Conservation (phyloP, 108 stramenopile species). For the Thalassiosira profunda region DNA sequence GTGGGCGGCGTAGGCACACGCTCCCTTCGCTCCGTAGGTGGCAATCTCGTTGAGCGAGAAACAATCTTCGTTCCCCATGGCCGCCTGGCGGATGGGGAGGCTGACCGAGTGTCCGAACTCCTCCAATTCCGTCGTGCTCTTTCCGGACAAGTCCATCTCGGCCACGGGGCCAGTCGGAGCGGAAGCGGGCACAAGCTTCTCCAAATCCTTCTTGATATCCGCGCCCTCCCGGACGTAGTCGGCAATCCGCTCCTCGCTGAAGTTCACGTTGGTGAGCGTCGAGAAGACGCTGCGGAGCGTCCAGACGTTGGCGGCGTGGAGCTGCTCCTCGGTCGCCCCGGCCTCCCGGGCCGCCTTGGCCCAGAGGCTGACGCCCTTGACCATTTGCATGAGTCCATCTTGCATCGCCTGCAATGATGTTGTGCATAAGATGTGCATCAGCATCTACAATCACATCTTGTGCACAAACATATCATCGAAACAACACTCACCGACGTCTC, state of each 20-base stretch:
- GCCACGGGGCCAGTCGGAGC: constrained; percentile 47
- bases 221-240: constrained; percentile 68
- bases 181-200: constrained; percentile 26
- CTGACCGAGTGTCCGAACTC: constrained; percentile 58
- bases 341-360: constrained; percentile 58
- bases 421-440: too few relatives aligned
- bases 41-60: constrained; percentile 76
- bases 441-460: too few relatives aligned
- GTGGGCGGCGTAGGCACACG: constrained; percentile 80
- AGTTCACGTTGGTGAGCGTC: constrained; percentile 90
- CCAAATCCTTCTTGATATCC: constrained; percentile 49
- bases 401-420: too few relatives aligned
- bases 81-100: constrained; percentile 43
- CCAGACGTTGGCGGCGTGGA: constrained; percentile 68
- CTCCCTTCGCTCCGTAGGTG: constrained; percentile 78
- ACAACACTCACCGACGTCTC: too few relatives aligned
- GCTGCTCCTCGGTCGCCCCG: constrained; percentile 47
- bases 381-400: constrained; percentile 65
- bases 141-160: constrained; percentile 30
- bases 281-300: constrained; percentile 69
- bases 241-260: constrained; percentile 65
- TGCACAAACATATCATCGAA: too few relatives aligned
- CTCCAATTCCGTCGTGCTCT: constrained; percentile 49
- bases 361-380: constrained; percentile 64
- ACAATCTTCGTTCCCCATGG: constrained; percentile 71